phyloP scores from a whole-genome alignment of 1,284 basidiomycete genomes.

The Puccinia novopanici region DNA sequence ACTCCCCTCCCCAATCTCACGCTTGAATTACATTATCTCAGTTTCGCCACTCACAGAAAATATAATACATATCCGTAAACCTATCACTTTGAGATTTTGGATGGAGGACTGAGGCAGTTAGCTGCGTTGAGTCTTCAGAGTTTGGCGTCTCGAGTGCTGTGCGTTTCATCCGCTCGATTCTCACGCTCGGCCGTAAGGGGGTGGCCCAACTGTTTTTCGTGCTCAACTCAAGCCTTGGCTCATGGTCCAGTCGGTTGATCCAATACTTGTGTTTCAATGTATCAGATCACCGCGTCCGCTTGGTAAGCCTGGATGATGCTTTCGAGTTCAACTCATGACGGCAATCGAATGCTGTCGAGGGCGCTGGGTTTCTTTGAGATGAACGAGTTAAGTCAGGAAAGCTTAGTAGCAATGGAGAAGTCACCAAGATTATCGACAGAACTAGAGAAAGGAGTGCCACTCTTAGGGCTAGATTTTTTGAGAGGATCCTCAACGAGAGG shows the following conservation, averaged over 20 bases:
- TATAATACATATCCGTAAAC: no score
- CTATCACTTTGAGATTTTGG: no score
- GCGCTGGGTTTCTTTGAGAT: not conserved
- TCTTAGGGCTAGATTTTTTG: not conserved
- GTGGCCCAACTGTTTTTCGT: slow-evolving; percentile 24
- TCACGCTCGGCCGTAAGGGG: slow-evolving; percentile 13
- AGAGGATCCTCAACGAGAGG: slow-evolving; percentile 45
- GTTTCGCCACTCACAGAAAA: no score
- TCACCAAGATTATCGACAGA: slow-evolving; percentile 37
- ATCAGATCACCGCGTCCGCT: slow-evolving; percentile 36
- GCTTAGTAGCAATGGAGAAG: slow-evolving; percentile 8
- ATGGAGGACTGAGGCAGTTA: no score
- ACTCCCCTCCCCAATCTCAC: not conserved
- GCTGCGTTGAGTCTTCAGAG: no score
- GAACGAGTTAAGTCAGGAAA: slow-evolving; percentile 61
- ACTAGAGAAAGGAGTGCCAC: slow-evolving; percentile 54
- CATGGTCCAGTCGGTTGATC: slow-evolving; percentile 17
- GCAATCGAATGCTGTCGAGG: not conserved
- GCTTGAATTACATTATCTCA: no score
- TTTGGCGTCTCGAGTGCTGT: slow-evolving; percentile 22
- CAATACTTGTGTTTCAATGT: slow-evolving; percentile 21
- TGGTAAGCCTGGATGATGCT: slow-evolving; percentile 40
- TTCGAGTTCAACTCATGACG: slow-evolving; percentile 22
- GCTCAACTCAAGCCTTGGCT: not conserved
- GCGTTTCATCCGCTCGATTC: slow-evolving; percentile 35